A percentile compares a stretch with the other conserved stretches of the same genome.
These are phyloP conservation scores for Rhodotorula graminis DNA, from an alignment of 768 basidiomycete species.

Conservation along the genomic window DNA sequence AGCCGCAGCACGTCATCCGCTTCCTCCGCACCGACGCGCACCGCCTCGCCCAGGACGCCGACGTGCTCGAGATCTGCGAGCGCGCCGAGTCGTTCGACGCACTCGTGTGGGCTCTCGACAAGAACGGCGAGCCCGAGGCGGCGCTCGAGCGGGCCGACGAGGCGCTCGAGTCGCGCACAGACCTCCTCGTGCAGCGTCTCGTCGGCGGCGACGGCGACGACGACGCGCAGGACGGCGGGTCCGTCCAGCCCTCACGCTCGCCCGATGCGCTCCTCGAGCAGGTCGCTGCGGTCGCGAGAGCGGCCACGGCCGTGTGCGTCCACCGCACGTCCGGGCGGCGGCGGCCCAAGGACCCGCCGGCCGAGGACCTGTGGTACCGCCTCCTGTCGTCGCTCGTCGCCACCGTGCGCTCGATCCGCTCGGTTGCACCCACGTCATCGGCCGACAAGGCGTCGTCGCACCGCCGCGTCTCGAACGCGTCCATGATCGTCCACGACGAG, in stretches of 20 bases:
- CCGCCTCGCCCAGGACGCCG: neutral
- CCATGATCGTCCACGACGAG: conserved; percentile 27
- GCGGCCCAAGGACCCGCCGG: conserved; percentile 44
- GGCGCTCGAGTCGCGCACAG: conserved; percentile 43
- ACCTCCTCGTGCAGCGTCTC: conserved; percentile 25
- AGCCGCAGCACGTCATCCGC: conserved; percentile 60
- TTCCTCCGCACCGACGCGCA: conserved; percentile 27
- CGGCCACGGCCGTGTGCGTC: conserved; percentile 66
- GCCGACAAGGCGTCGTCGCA: conserved; percentile 15
- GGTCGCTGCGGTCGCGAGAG: conserved; percentile 58
- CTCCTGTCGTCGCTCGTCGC: conserved; percentile 76
- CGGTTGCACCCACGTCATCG: conserved; percentile 16
- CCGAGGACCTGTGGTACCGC: conserved; percentile 87
- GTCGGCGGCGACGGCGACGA: neutral
- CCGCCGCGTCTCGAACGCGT: conserved; percentile 27
- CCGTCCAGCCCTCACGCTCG: neutral
- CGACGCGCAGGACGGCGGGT: conserved; percentile 8
- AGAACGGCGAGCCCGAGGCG: conserved; percentile 58
- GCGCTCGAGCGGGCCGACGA: conserved; percentile 65
- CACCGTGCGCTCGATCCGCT: conserved; percentile 61
- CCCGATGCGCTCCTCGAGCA: conserved; percentile 48
- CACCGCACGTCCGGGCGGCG: conserved; percentile 55
- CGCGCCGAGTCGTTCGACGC: conserved; percentile 63
- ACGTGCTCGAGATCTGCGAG: conserved; percentile 57
- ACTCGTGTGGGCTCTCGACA: conserved; percentile 72